Evolutionary conservation across 106 monocot genomes (phyloP), one percentile per base, ranked within the genome.

Genomic region (Vanilla planifolia): DNA sequence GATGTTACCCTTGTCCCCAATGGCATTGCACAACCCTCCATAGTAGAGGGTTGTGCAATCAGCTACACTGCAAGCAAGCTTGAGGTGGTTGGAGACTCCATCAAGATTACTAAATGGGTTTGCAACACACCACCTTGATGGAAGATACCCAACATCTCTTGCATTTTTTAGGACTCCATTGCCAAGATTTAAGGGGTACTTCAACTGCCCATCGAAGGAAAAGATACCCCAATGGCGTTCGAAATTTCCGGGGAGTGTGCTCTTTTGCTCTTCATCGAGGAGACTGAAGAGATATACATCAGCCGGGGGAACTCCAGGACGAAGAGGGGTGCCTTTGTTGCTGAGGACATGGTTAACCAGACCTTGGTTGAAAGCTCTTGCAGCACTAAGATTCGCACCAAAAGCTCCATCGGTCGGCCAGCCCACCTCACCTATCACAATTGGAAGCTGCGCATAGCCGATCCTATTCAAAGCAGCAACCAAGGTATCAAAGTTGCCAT

Each of bases 401-500:
- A 60, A 41, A 8, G 78, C 71, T 60, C 92, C 87, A 51, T 83
- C 92, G 0, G 80, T 92, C 2, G 92, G 87, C 92, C 92, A 92
- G 16, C 92, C 87, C 6, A 88, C 78, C 64, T 92, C 92, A 24
- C 88, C 87, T 32, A 92, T 55, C 15, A 83, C 71, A 19, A 92
- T 81, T 0, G 92, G 88, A 72, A 87, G 70, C 70, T 88, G 87
- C n/a, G 80, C 80, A 55, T 71, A 92, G 29, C 87, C 84, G 8
- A 81, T 76, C 56, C 63, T 78, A 47, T 64, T 74, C 43, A 88
- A 73, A 4, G 92, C 70, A 13, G 92, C 71, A 62, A 88, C 79
- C 48, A 92, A 64, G 15, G 92, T 92, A 55, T 92, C 92, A 26
- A 62, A 88, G 53, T 92, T 92, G n/a, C 92, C 92, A 62, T 92